Conservation (phyloP, 768 basidiomycete species). For the Suillus tomentosus region DNA sequence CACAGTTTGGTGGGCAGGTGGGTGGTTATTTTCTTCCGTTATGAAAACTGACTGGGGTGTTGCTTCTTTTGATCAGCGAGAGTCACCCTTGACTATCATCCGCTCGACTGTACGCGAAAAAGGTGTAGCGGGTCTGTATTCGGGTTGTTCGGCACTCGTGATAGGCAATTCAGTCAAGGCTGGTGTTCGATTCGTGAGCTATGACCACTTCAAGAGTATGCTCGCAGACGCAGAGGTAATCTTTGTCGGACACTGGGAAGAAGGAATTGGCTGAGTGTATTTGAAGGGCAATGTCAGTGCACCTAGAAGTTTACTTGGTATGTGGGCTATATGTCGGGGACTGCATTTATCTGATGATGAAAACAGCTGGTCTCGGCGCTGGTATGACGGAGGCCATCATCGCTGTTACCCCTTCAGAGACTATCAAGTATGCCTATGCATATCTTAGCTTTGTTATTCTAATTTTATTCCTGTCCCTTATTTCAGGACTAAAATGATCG, state of each 20-base stretch:
- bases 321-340: constrained; percentile 17
- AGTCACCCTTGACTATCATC: constrained; percentile 75
- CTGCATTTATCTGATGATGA: not conserved
- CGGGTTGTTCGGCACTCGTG: constrained; percentile 87
- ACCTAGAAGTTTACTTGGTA: constrained; percentile 81
- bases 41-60: not conserved
- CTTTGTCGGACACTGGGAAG: not conserved
- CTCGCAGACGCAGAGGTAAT: constrained; percentile 81
- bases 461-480: not conserved
- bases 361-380: constrained; percentile 74
- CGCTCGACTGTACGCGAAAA: constrained; percentile 70
- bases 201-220: constrained; percentile 87
- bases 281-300: constrained; percentile 87
- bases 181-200: constrained; percentile 92
- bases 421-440: constrained; percentile 78
- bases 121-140: constrained; percentile 87
- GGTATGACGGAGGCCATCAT: constrained; percentile 92
- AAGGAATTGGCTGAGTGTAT: constrained; percentile 2
- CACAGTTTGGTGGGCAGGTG: constrained; percentile 86
- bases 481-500: constrained; percentile 91
- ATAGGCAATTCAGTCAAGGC: constrained; percentile 93
- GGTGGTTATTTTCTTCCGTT: constrained; percentile 13
- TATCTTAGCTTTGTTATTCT: too few relatives aligned
- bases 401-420: constrained; percentile 96
- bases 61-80: constrained; percentile 41